Evolutionary conservation across 2,329 filamentous ascomycete species (phyloP), one percentile per base, ranked within the genome.

Genomic region (Dothideomycetes sp.): DNA sequence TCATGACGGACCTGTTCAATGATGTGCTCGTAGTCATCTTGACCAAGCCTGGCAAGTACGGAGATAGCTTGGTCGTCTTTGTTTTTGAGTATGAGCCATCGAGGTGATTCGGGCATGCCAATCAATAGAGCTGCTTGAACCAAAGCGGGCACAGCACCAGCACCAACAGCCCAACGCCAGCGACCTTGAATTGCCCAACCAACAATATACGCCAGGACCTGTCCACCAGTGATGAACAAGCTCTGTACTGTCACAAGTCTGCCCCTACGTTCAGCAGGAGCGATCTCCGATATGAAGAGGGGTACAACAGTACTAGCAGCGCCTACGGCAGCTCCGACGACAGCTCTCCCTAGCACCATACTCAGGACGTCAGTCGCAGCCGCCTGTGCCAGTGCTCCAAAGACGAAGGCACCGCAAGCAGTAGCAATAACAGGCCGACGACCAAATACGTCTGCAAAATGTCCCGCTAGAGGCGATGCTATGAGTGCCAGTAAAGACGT

Each of bases 111-210:
- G 0, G 87, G 87, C 74, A 94, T 81, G 37, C 77, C 68, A 2
- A 77, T 51, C 45, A 95, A 64, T 41, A 93, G 64, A 0, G 69
- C 57, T 4, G 76, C 73, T 58, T 95, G 89, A 3, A 87, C 41
- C 0, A 74, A 59, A 0, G 87, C 88, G 0, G 89, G 89, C 18
- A 82, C 47, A 7, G 83, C 83, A 1, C 88, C 89, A 0, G 95
- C 62, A 0, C 88, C 88, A 0, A 95, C 87, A 75, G 94, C 88
- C 80, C 84, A 93, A 35, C 86, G 71, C 88, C 89, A 96, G 1
- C 82, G 85, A 10, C 71, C 73, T 6, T 51, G 45, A 6, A 73
- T 70, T 0, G 70, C 60, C 82, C 84, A 94, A 1, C 89, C 89
- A 5, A 87, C 64, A 2, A 93, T 58, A 60, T 95, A 95, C 2